Conservation (phyloP, 2,329 filamentous ascomycete species). For the Graphilbum fragrans region DNA sequence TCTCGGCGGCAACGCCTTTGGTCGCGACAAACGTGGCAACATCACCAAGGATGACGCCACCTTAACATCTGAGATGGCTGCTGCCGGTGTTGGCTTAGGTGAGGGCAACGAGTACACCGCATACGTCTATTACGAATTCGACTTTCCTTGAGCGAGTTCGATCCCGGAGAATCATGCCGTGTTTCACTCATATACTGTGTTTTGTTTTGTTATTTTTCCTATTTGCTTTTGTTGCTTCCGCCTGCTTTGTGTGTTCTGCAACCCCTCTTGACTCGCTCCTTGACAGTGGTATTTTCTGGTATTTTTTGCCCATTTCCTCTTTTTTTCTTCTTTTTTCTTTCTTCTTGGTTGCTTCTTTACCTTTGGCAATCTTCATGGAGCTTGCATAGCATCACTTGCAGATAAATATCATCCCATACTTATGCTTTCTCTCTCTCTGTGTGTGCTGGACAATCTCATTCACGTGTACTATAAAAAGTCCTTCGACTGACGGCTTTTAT, state of each 20-base stretch:
- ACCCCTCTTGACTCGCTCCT: too few relatives aligned
- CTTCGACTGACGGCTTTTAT: too few relatives aligned
- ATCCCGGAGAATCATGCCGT: not conserved
- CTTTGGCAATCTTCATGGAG: not conserved
- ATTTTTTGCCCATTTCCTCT: not conserved
- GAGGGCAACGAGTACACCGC: constrained; percentile 82
- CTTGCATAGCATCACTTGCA: not conserved
- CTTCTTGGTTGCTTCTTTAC: not conserved
- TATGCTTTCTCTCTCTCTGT: too few relatives aligned
- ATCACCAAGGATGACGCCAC: constrained; percentile 81
- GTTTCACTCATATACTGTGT: too few relatives aligned
- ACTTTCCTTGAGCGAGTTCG: constrained; percentile 55
- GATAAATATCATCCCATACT: not conserved
- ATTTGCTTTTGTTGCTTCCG: not conserved
- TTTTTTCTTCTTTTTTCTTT: not conserved
- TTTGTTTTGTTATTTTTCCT: not conserved
- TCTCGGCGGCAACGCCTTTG: constrained; percentile 87
- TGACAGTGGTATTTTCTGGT: too few relatives aligned
- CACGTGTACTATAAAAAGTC: too few relatives aligned
- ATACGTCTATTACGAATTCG: constrained; percentile 95
- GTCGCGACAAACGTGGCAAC: constrained; percentile 84
- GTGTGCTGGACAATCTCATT: too few relatives aligned
- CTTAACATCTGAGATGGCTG: constrained; percentile 71
- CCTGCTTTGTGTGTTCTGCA: not conserved
- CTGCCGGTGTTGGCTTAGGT: constrained; percentile 52